These are phyloP conservation scores for Pythium coloratum DNA, from an alignment of 352 stramenopile genomes.

Conservation along the genomic window DNA sequence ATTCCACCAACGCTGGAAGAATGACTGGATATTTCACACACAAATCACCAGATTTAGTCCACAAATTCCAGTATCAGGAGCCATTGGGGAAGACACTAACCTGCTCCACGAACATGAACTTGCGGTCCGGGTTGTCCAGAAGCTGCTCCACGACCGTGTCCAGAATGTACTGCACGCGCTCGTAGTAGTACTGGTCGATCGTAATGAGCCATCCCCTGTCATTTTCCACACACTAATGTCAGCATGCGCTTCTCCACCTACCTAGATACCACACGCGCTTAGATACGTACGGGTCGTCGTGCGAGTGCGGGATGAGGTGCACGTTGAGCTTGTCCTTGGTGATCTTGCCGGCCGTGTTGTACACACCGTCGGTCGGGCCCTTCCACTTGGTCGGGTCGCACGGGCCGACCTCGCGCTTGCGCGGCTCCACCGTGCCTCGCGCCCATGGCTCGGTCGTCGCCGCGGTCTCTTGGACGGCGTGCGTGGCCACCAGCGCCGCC, in stretches of 20 bases:
- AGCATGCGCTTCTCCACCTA: neutral
- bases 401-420: neutral
- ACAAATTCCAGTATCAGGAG: neutral
- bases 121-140: conserved; percentile 84
- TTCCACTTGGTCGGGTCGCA: conserved; percentile 75
- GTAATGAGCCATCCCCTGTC: conserved; percentile 93
- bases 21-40: conserved; percentile 48
- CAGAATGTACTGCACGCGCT: conserved; percentile 95
- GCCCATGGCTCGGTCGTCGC: neutral
- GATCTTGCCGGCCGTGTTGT: conserved; percentile 60
- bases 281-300: conserved; percentile 88
- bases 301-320: conserved; percentile 95
- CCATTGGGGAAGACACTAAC: neutral
- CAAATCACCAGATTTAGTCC: neutral
- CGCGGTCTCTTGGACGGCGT: conserved; percentile 1
- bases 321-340: conserved; percentile 90
- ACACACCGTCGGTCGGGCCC: conserved; percentile 57
- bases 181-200: conserved; percentile 97
- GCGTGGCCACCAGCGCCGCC: conserved; percentile 13
- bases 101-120: conserved; percentile 94
- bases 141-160: conserved; percentile 91
- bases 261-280: neutral
- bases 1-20: conserved; percentile 97
- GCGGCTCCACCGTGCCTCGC: neutral
- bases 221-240: neutral